phyloP scores from a whole-genome alignment of 2,329 filamentous ascomycete species.

The Paecilomyces dactylethromorphus region DNA sequence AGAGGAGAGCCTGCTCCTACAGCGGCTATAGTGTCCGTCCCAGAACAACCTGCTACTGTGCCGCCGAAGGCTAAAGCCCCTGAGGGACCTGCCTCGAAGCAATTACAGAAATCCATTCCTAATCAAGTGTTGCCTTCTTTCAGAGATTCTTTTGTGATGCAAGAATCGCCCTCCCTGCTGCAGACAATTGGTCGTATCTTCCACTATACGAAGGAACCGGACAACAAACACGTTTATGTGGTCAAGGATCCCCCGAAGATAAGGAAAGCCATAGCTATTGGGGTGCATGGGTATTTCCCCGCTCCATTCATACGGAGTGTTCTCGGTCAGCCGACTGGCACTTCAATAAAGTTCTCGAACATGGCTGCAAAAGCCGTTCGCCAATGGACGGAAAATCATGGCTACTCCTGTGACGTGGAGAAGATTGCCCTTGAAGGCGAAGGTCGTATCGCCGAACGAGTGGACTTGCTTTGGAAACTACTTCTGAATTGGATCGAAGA shows the following conservation, averaged over 20 bases:
- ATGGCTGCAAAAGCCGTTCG: slow-evolving; percentile 78
- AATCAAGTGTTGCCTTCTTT: slow-evolving; percentile 46
- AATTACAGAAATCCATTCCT: slow-evolving; percentile 28
- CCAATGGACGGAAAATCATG: slow-evolving; percentile 69
- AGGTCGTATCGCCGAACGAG: slow-evolving; percentile 80
- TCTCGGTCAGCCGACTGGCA: slow-evolving; percentile 90
- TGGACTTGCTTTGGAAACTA: slow-evolving; percentile 89
- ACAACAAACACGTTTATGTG: slow-evolving; percentile 64
- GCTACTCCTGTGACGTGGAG: slow-evolving; percentile 75
- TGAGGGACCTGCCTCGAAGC: slow-evolving; percentile 28
- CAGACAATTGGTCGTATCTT: slow-evolving; percentile 44
- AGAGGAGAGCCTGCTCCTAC: slow-evolving; percentile 10
- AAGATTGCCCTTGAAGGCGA: slow-evolving; percentile 94
- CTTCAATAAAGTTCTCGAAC: slow-evolving; percentile 86
- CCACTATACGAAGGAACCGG: slow-evolving; percentile 50
- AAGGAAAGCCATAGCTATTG: slow-evolving; percentile 83
- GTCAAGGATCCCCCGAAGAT: slow-evolving; percentile 64
- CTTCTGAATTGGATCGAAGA: slow-evolving; percentile 92
- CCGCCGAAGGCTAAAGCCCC: slow-evolving; percentile 15
- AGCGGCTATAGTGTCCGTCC: slow-evolving; percentile 15
- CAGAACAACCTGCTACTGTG: slow-evolving; percentile 10
- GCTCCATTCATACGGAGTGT: slow-evolving; percentile 80
- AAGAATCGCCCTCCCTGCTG: slow-evolving; percentile 57
- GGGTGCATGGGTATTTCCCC: slow-evolving; percentile 90
- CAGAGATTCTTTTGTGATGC: slow-evolving; percentile 37